Conservation (phyloP, 441 rosid genomes). For the Mallotus repandus region DNA sequence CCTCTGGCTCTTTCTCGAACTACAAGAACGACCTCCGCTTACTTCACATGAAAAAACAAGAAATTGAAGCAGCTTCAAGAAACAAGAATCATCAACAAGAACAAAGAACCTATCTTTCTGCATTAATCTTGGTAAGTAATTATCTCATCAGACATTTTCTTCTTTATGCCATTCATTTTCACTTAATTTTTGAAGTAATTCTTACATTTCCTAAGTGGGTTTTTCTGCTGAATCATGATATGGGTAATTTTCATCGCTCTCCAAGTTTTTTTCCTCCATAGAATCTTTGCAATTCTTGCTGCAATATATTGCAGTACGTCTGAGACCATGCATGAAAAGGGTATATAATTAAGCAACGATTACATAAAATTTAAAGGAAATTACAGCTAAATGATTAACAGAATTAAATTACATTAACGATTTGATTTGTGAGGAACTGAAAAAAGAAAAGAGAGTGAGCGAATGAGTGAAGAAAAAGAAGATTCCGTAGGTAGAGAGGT, state of each 20-base stretch:
- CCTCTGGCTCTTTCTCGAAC: neutral
- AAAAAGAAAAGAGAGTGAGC: neutral
- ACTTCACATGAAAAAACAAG: too few species aligned
- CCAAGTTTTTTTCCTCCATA: neutral
- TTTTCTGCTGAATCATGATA: constrained; percentile 18
- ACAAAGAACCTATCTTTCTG: neutral
- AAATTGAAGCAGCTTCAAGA: constrained; percentile 7
- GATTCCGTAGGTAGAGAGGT: constrained; percentile 29
- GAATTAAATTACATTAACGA: neutral
- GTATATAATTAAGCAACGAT: neutral
- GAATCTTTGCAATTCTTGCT: neutral
- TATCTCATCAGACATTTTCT: neutral
- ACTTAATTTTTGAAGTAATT: neutral
- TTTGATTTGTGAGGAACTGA: neutral
- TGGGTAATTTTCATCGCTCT: constrained; percentile 8
- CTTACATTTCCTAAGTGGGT: neutral
- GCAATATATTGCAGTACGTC: neutral
- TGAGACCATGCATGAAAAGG: constrained; percentile 17
- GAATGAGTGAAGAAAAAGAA: constrained; percentile 21
- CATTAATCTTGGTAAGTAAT: constrained; percentile 27
- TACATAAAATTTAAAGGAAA: neutral
- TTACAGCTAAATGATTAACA: neutral
- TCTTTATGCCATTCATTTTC: neutral
- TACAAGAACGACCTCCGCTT: neutral
- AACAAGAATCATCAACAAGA: neutral